phyloP scores from a whole-genome alignment of 75 land plant species.

The Cunninghamia lanceolata region DNA sequence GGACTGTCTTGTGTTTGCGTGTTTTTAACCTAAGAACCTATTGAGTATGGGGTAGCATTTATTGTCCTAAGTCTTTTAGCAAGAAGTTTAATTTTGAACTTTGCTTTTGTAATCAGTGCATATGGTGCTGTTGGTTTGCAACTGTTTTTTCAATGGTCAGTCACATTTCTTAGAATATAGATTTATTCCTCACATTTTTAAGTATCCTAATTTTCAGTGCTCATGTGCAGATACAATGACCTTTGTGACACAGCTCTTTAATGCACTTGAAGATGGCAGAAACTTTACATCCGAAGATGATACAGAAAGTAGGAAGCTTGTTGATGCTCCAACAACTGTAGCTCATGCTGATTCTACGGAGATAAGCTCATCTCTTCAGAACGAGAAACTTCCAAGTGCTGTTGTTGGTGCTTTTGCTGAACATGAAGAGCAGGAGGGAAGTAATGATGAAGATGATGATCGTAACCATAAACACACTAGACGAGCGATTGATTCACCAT shows the following conservation, averaged over 20 bases:
- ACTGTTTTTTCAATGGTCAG: background rate
- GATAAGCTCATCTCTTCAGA: constrained; percentile 21
- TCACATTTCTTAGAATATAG: background rate
- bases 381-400: constrained; percentile 20
- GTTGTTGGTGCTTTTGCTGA: constrained; percentile 17
- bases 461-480: constrained; percentile 97
- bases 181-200: background rate
- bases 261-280: constrained; percentile 58
- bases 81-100: background rate
- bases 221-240: constrained; percentile 43
- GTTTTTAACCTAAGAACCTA: background rate
- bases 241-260: constrained; percentile 48
- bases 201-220: background rate
- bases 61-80: background rate
- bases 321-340: constrained; percentile 18
- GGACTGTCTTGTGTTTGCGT: background rate
- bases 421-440: constrained; percentile 48
- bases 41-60: background rate
- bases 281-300: constrained; percentile 22
- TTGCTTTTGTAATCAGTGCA: background rate
- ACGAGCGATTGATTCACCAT: constrained; percentile 65
- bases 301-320: constrained; percentile 18
- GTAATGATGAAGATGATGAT: constrained; percentile 94
- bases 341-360: constrained; percentile 12
- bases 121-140: background rate